A percentile compares a stretch with the other conserved stretches of the same genome.
Conservation (phyloP, 2,329 filamentous ascomycete species). For the Ascochyta pisi region DNA sequence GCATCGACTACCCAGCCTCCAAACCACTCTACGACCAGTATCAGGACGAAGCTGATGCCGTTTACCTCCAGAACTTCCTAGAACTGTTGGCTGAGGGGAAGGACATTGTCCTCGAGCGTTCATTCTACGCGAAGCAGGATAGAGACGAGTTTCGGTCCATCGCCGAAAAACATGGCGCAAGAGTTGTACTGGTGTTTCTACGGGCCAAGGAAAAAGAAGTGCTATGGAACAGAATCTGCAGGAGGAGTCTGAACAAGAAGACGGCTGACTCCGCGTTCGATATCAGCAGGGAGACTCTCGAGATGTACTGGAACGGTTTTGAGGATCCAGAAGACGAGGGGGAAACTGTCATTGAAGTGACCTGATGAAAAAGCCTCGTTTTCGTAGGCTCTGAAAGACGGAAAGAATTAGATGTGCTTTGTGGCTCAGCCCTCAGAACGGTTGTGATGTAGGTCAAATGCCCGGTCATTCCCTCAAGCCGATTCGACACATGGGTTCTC, state of each 20-base stretch:
- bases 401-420: not conserved
- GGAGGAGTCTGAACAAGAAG: slow-evolving; percentile 5
- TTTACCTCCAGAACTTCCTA: slow-evolving; percentile 7
- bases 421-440: not conserved
- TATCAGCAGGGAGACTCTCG: slow-evolving; percentile 16
- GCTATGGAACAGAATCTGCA: slow-evolving; percentile 16
- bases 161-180: slow-evolving; percentile 8
- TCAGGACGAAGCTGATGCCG: slow-evolving; percentile 8
- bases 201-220: slow-evolving; percentile 13
- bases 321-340: slow-evolving; percentile 18
- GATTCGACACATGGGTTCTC: not conserved
- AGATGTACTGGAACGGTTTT: slow-evolving; percentile 20
- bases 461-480: too few species aligned
- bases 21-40: slow-evolving; percentile 8
- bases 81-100: not conserved
- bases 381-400: too few species aligned
- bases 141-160: slow-evolving; percentile 11
- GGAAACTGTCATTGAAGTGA: slow-evolving; percentile 14
- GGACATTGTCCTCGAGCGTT: slow-evolving; percentile 19
- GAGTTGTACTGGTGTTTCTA: slow-evolving; percentile 19
- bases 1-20: slow-evolving; percentile 17
- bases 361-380: not conserved
- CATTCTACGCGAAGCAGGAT: slow-evolving; percentile 22
- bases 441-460: not conserved
- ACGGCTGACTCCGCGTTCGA: slow-evolving; percentile 18